These are phyloP conservation scores for Xylariaceae sp. DNA, from an alignment of 2,329 filamentous ascomycete species.

Conservation along the genomic window DNA sequence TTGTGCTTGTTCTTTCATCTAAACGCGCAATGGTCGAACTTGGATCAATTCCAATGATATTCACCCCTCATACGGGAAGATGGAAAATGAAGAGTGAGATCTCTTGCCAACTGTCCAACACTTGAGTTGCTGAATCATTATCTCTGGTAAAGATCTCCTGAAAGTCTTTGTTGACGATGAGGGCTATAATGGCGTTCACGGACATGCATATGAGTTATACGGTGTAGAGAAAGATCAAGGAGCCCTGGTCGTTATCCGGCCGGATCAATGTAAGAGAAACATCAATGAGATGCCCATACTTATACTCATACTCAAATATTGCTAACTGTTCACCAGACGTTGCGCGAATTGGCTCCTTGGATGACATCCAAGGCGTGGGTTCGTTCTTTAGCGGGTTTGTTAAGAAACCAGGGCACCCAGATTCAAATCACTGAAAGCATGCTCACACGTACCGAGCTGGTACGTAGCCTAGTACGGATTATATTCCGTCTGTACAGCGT, in stretches of 20 bases:
- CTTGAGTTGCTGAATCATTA: neutral
- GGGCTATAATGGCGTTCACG: slow-evolving; percentile 50
- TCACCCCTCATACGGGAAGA: slow-evolving; percentile 51
- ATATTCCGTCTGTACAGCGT: no score
- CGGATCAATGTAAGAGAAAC: slow-evolving; percentile 52
- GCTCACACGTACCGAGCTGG: no score
- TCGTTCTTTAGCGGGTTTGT: slow-evolving; percentile 27
- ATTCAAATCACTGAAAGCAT: no score
- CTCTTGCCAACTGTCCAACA: neutral
- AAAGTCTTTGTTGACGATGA: slow-evolving; percentile 55
- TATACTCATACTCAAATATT: neutral
- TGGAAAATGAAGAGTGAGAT: slow-evolving; percentile 48
- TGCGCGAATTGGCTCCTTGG: slow-evolving; percentile 23
- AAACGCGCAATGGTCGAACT: slow-evolving; percentile 45
- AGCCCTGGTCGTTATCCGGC: slow-evolving; percentile 50
- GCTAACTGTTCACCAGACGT: slow-evolving; percentile 25
- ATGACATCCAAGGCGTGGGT: slow-evolving; percentile 14
- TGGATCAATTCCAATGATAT: slow-evolving; percentile 49
- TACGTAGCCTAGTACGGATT: no score
- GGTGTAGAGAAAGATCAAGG: slow-evolving; percentile 44
- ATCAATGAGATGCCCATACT: no score
- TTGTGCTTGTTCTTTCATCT: slow-evolving; percentile 48
- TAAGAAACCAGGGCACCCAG: neutral
- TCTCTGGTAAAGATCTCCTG: slow-evolving; percentile 43
- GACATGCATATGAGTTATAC: slow-evolving; percentile 52